Conservation (phyloP, 2,329 filamentous ascomycete species). For the Arthrobotrys entomopaga region DNA sequence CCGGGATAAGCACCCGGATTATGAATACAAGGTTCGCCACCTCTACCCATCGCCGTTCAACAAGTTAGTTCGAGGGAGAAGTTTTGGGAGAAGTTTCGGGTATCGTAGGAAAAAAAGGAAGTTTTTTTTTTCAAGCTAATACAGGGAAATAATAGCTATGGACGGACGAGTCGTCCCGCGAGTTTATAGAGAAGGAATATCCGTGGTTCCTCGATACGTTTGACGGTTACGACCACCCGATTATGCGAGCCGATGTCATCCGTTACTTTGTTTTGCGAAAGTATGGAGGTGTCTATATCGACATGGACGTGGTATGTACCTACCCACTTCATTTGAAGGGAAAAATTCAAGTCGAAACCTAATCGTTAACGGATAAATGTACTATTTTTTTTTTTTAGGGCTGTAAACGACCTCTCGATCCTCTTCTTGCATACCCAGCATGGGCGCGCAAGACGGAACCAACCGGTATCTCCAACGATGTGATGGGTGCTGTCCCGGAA, state of each 20-base stretch:
- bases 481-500: constrained; percentile 76
- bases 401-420: constrained; percentile 75
- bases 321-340: not conserved
- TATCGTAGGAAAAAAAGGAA: not conserved
- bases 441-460: constrained; percentile 77
- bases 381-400: constrained; percentile 67
- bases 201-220: constrained; percentile 81
- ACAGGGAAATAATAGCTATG: constrained; percentile 70
- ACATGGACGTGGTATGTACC: constrained; percentile 74
- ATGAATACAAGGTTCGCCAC: constrained; percentile 73
- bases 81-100: not conserved
- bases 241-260: constrained; percentile 81
- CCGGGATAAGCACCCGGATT: constrained; percentile 74
- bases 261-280: constrained; percentile 81
- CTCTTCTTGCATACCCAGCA: constrained; percentile 74
- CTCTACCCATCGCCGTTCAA: not conserved
- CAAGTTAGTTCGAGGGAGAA: constrained; percentile 5
- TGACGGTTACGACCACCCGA: constrained; percentile 77
- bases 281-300: constrained; percentile 83
- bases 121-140: constrained; percentile 1
- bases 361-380: constrained; percentile 1
- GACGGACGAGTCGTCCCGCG: constrained; percentile 75
- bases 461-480: constrained; percentile 83
- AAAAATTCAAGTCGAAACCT: not conserved
- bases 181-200: constrained; percentile 78